Percentiles rank a stretch among this genome's conserved stretches.
Conservation (phyloP, 1,284 basidiomycete genomes). For the Trametes versicolor region DNA sequence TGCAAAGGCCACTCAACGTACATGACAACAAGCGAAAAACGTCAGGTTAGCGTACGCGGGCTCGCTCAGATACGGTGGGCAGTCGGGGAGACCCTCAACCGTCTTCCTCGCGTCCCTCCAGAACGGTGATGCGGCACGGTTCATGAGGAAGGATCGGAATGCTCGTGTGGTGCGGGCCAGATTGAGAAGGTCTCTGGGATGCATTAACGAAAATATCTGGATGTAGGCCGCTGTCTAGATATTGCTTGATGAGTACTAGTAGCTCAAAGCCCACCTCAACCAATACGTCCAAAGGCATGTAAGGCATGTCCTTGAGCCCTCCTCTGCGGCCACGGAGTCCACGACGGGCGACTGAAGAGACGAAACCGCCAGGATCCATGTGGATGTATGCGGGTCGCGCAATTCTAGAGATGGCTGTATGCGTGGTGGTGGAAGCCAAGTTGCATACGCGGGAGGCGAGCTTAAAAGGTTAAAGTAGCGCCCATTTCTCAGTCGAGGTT, state of each 20-base stretch:
- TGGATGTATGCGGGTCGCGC: too few relatives aligned
- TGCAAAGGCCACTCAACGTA: not conserved
- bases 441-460: too few relatives aligned
- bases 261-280: not conserved
- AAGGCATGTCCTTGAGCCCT: constrained; percentile 10
- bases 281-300: constrained; percentile 7
- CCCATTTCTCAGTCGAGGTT: too few relatives aligned
- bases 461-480: too few relatives aligned
- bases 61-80: constrained; percentile 29
- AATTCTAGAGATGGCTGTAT: too few relatives aligned
- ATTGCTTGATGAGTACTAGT: too few relatives aligned
- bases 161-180: constrained; percentile 26
- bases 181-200: constrained; percentile 32
- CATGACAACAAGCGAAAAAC: constrained; percentile 19
- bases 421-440: too few relatives aligned
- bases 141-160: constrained; percentile 32
- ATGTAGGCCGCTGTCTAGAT: not conserved
- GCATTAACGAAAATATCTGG: constrained; percentile 28
- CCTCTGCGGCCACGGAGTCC: constrained; percentile 1
- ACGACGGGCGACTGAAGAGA: not conserved
- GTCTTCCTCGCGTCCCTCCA: constrained; percentile 20
- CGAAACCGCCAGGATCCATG: too few relatives aligned
- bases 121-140: constrained; percentile 7
- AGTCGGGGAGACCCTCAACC: constrained; percentile 22
- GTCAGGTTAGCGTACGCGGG: constrained; percentile 31